Evolutionary conservation across 2,329 filamentous ascomycete species (phyloP), one percentile per base, ranked within the genome.

Genomic region (Blastomyces silverae): DNA sequence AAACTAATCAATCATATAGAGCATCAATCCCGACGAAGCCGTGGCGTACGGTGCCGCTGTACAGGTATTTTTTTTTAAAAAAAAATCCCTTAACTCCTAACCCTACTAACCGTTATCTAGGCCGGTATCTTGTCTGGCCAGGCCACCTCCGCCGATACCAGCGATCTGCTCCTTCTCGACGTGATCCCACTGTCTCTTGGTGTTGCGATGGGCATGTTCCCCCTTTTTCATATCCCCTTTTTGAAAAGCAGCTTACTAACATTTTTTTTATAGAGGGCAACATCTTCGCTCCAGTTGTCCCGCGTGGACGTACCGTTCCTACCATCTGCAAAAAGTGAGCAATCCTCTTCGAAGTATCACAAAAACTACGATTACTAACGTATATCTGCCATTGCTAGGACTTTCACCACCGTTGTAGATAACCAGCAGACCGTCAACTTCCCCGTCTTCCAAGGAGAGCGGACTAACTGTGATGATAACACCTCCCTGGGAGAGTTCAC

Each of bases 1-100:
- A 48, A n/a, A 34, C 53, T 58, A 63, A 70, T 63, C 48, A 31
- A 55, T 53, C 55, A 31, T 39, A 59, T 66, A 77, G 78, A 94
- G 90, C 85, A 97, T 97, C 85, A 99, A 99, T 87, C 94, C 94
- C 75, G 94, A 99, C 78, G 94, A 99, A 86, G 94, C 94, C 73
- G 94, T 99, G 76, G 94, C 94, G 74, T 97, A 97, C 82, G 94
- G 94, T 88, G 94, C 94, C 71, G 94, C 94, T 73, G 93, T 99
- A 68, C 94, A 99, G 44, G 44, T 46, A 46, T 46, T n/a, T n/a
- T n/a, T n/a, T n/a, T n/a, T 46, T 46, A 46, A 20, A 20, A 7
- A 8, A 46, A 17, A 3, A 17, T 15, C 17, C 44, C 44, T 17
- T 5, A 44, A 10, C 11, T 3, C 17, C 20, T n/a, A 7, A 46